phyloP scores from a whole-genome alignment of 768 basidiomycete genomes.

The Leccinum variicolor region DNA sequence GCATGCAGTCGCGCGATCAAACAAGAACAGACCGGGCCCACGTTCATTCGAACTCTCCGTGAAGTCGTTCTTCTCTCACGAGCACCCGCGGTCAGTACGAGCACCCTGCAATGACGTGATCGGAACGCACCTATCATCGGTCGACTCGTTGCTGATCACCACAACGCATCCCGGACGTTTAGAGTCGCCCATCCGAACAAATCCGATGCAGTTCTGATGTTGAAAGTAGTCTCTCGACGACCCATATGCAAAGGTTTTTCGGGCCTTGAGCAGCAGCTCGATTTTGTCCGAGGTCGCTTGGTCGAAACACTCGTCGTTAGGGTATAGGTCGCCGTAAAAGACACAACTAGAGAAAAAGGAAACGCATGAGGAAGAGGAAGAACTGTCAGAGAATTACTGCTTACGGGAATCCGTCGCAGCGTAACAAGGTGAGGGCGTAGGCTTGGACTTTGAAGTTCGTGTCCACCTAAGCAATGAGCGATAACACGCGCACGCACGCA shows the following conservation, averaged over 20 bases:
- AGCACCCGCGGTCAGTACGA: background rate
- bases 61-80: slow-evolving; percentile 12
- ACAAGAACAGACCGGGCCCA: slow-evolving; percentile 50
- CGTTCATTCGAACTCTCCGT: slow-evolving; percentile 54
- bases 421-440: slow-evolving; percentile 75
- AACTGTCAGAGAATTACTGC: slow-evolving; percentile 24
- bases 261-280: slow-evolving; percentile 52
- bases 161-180: slow-evolving; percentile 64
- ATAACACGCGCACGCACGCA: background rate
- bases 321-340: slow-evolving; percentile 85
- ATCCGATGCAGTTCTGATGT: slow-evolving; percentile 67
- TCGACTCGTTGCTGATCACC: slow-evolving; percentile 55
- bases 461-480: slow-evolving; percentile 50
- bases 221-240: slow-evolving; percentile 55
- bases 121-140: slow-evolving; percentile 14
- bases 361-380: background rate
- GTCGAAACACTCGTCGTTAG: slow-evolving; percentile 64
- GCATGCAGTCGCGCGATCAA: slow-evolving; percentile 1
- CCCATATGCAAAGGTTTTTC: slow-evolving; percentile 69
- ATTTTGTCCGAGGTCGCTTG: slow-evolving; percentile 50
- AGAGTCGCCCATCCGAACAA: slow-evolving; percentile 62
- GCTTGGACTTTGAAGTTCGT: slow-evolving; percentile 75
- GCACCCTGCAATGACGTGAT: background rate
- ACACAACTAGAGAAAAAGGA: slow-evolving; percentile 53
- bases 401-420: slow-evolving; percentile 70